Conservation (phyloP, 805 yeast genomes). For the Metschnikowia matae region DNA sequence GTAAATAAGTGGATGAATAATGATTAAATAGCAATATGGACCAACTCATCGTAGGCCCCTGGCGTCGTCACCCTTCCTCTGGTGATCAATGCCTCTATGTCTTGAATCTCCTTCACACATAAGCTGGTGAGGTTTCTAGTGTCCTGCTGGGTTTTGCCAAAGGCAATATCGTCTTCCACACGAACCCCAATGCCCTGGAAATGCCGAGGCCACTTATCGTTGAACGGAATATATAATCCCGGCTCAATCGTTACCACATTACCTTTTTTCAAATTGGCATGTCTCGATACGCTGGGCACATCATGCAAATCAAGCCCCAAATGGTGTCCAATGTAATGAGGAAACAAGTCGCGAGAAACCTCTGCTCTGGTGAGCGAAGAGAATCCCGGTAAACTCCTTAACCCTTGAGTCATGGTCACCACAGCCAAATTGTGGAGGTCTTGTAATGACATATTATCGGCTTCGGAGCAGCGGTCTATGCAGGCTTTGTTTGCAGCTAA, state of each 20-base stretch:
- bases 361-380: constrained; percentile 47
- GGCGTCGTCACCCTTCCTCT: constrained; percentile 54
- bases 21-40: constrained; percentile 23
- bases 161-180: constrained; percentile 88
- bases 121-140: constrained; percentile 61
- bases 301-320: constrained; percentile 91
- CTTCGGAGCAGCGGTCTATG: constrained; percentile 62
- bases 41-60: constrained; percentile 31
- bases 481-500: constrained; percentile 76
- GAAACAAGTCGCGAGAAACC: constrained; percentile 57
- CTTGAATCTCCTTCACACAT: constrained; percentile 81
- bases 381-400: constrained; percentile 69
- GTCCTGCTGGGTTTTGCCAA: constrained; percentile 57
- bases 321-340: constrained; percentile 95
- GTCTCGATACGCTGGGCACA: constrained; percentile 60
- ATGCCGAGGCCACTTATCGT: constrained; percentile 67
- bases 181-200: constrained; percentile 90
- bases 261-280: constrained; percentile 50
- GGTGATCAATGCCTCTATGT: constrained; percentile 66
- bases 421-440: constrained; percentile 75
- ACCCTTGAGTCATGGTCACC: constrained; percentile 52
- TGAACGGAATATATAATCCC: constrained; percentile 83
- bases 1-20: constrained; percentile 10
- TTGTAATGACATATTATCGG: constrained; percentile 52
- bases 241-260: constrained; percentile 96